Percentiles rank a stretch among this genome's conserved stretches.
These are phyloP conservation scores for Fusarium sp. DNA, from an alignment of 2,329 filamentous ascomycete species.

Conservation along the genomic window DNA sequence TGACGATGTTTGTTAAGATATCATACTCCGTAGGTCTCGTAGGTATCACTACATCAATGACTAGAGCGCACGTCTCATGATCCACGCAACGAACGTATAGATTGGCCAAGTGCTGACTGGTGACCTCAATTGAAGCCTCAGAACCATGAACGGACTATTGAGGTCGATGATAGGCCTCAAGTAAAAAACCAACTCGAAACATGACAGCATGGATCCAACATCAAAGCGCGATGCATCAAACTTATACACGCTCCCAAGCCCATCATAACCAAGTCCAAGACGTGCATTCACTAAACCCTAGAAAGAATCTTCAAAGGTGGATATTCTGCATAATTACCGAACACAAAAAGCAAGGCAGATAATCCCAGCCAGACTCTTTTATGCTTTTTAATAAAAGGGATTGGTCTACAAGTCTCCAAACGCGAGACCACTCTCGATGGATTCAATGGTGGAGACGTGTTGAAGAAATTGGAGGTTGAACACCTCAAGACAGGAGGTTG, in stretches of 20 bases:
- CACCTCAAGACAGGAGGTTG: conserved; percentile 16
- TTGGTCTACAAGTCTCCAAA: conserved; percentile 26
- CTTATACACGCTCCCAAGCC: background rate
- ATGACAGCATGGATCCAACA: background rate
- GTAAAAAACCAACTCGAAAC: too few species aligned
- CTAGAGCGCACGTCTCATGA: background rate
- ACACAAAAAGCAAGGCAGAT: background rate
- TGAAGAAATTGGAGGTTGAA: conserved; percentile 17
- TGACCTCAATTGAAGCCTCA: background rate
- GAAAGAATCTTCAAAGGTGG: background rate
- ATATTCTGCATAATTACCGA: background rate
- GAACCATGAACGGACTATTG: background rate
- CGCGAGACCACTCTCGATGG: conserved; percentile 13
- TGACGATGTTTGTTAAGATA: background rate
- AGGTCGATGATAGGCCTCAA: too few species aligned
- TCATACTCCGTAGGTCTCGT: background rate
- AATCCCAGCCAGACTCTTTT: conserved; percentile 8
- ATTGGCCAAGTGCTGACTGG: background rate
- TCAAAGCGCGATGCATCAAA: background rate
- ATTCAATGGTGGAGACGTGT: conserved; percentile 34
- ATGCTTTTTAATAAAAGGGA: conserved; percentile 3
- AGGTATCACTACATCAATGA: background rate
- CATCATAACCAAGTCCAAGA: background rate
- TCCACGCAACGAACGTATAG: background rate
- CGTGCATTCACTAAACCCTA: background rate